phyloP scores from a whole-genome alignment of 345 rosid genomes.

The Erysimum cheiranthoides region DNA sequence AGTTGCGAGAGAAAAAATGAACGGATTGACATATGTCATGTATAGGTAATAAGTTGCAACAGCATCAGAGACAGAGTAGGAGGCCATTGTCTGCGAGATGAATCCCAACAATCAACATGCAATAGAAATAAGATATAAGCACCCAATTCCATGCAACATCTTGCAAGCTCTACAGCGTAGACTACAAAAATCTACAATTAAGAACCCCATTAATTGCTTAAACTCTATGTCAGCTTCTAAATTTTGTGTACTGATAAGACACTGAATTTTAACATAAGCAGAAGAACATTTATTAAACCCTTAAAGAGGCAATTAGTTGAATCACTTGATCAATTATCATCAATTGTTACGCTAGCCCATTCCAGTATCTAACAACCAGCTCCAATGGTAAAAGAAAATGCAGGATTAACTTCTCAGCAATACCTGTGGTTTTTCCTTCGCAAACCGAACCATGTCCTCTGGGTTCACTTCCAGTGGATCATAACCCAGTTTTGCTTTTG shows the following conservation, averaged over 20 bases:
- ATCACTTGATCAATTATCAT: slow-evolving; percentile 15
- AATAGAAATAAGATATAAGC: slow-evolving; percentile 38
- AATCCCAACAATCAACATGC: slow-evolving; percentile 35
- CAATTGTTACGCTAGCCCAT: slow-evolving; percentile 26
- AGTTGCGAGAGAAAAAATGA: slow-evolving; percentile 95
- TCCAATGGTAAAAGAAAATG: not conserved
- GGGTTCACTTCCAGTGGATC: slow-evolving; percentile 98
- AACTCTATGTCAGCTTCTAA: slow-evolving; percentile 17
- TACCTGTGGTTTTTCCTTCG: slow-evolving; percentile 96
- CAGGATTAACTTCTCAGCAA: slow-evolving; percentile 24
- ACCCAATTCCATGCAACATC: slow-evolving; percentile 11
- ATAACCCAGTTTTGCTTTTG: slow-evolving; percentile 95
- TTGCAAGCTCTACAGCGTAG: slow-evolving; percentile 25
- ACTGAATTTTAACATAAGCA: slow-evolving; percentile 9
- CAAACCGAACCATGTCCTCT: slow-evolving; percentile 98
- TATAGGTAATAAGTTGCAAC: slow-evolving; percentile 94
- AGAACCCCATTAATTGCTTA: slow-evolving; percentile 9
- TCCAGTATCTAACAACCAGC: slow-evolving; percentile 21
- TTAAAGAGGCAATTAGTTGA: slow-evolving; percentile 16
- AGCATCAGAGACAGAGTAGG: slow-evolving; percentile 99
- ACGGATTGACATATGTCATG: slow-evolving; percentile 98
- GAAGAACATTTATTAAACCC: slow-evolving; percentile 3
- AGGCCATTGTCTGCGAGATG: slow-evolving; percentile 91
- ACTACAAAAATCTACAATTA: slow-evolving; percentile 33
- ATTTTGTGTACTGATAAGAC: slow-evolving; percentile 23